Evolutionary conservation across 2,329 filamentous ascomycete species (phyloP), one percentile per base, ranked within the genome.

Genomic region (Mycosphaerelloides madeirae): DNA sequence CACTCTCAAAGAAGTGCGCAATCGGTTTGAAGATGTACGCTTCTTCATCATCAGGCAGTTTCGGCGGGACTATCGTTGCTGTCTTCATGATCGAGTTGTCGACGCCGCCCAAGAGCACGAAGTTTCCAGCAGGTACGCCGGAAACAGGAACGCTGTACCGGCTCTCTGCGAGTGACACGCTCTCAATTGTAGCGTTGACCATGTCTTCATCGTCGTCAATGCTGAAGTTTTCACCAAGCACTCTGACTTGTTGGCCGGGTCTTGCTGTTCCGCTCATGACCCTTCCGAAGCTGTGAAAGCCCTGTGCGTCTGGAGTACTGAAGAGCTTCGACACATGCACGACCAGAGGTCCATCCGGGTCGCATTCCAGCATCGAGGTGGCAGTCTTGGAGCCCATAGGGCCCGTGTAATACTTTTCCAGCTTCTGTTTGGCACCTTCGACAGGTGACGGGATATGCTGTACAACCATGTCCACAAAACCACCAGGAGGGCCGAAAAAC

Each of bases 1-100:
- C 90, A 1, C 91, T 96, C 65, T 98, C 88, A 25, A 93, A 97
- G 68, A 97, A 95, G 69, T 98, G 93, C 7, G 83, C 81, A 48
- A 98, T 79, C 0, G 93, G 91, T 53, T 83, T 85, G 78, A 98
- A 97, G 60, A 98, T 95, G 66, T 94, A 94, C 0, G 87, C 89
- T 50, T 95, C 89, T 65, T 97, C 91, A 36, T 93, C 81, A 41
- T 94, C 84, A 19, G 88, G 84, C 7, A 95, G 76, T 54, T 82
- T 84, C 31, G 81, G 80, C 1, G 88, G 81, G 22, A 98, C 81
- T 37, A 98, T 77, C 0, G 93, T 98, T 7, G 93, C 93, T 2
- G 89, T 91, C 69, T 98, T 98, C 69, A 97, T 88, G 58, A 98
- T 97, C 3, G 90, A 96, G 66, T 97, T 97, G 71, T 97, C 91